Evolutionary conservation across 148 eudicot species (phyloP).

Genomic region (Dianthus caryophyllus): DNA sequence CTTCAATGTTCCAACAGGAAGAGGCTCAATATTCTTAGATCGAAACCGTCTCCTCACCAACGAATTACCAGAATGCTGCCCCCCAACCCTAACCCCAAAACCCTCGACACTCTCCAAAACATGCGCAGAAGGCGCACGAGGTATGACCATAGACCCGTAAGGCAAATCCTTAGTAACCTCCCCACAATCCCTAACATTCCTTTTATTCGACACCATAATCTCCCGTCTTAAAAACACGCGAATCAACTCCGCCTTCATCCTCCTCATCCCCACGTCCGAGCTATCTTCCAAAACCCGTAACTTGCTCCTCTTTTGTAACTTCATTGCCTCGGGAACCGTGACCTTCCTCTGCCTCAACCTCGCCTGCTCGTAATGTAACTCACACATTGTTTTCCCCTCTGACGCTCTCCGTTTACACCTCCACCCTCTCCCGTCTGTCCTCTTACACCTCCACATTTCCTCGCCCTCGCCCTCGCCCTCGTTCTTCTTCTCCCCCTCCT

Average conservation of each 20-base stretch:
- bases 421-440: conserved; percentile 89
- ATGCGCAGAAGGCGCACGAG: conserved; percentile 39
- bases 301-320: conserved; percentile 47
- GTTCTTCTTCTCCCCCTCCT: neutral
- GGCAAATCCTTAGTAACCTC: conserved; percentile 64
- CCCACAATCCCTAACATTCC: conserved; percentile 16
- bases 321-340: conserved; percentile 67
- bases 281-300: conserved; percentile 30
- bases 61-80: conserved; percentile 18
- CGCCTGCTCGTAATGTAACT: conserved; percentile 69
- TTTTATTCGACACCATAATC: conserved; percentile 64
- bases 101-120: conserved; percentile 35
- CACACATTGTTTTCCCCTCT: conserved; percentile 69
- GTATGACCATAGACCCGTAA: conserved; percentile 67
- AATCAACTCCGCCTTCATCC: conserved; percentile 72
- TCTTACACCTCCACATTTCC: conserved; percentile 58
- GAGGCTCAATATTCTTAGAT: conserved; percentile 75
- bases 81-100: conserved; percentile 65
- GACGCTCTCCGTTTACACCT: conserved; percentile 61
- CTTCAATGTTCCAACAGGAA: conserved; percentile 70
- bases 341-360: conserved; percentile 55
- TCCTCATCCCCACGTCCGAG: conserved; percentile 58
- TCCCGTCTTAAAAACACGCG: conserved; percentile 61
- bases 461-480: conserved; percentile 26
- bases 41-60: conserved; percentile 47